Base-by-base conservation (phyloP, 1,284 basidiomycete genomes). In the Irpex sp. region DNA sequence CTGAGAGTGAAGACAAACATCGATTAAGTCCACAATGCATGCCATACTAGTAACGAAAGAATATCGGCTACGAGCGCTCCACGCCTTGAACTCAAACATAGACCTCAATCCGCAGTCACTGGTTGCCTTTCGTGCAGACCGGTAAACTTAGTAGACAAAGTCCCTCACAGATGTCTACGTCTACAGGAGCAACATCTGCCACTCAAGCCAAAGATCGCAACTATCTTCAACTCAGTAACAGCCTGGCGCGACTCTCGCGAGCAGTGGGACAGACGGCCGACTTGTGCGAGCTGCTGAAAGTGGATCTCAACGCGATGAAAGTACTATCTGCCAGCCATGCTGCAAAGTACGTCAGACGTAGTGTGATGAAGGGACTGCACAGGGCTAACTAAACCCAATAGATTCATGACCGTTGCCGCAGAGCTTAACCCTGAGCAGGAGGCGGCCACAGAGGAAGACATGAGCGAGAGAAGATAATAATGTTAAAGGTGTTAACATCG, bases 201-300 rank as follows among this genome's bases (percentile, higher is more conserved):
- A 91, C 90, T 0, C 91, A 92, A 74, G 88, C 92, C 43, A 94
- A 94, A 79, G 92, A 94, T 76, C 83, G 91, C 65, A 88, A 93
- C 9, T 94, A 94, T 75, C 85, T 86, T 27, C 92, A 94, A 77
- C 86, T 94, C 4, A 87, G 91, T 2, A 83, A 86, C 69, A 91
- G 87, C 69, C 79, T 94, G 10, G 87, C 85, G 24, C 83, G 90
- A 65, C 89, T 94, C 80, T 88, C 90, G 65, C 83, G 89, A 24
- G 87, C 89, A 0, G 85, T 94, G 44, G 84, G 86, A 38, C 89
- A 89, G 74, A 94, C 93, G 0, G 89, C 91, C 15, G 91, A 92
- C 76, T 83, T 94, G 13, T 92, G 91, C 78, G 92, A 92, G 9
- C 13, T 64, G 70, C 84, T 94, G 68, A 90, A 92, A 76, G 84